Conservation (phyloP, 108 stramenopile species). For the Conticribra weissflogii region DNA sequence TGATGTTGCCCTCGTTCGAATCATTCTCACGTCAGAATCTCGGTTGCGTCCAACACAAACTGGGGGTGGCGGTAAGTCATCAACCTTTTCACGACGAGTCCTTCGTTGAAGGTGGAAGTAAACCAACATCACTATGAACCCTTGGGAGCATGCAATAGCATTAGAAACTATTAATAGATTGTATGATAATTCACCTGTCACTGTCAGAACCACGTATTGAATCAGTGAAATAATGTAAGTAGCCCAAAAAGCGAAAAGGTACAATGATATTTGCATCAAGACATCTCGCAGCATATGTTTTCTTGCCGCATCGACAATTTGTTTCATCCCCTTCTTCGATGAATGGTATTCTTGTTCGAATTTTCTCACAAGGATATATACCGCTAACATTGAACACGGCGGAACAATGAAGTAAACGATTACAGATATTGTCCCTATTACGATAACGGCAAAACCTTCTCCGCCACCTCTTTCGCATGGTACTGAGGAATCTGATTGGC, state of each 20-base stretch:
- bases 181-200: not conserved
- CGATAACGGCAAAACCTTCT: not conserved
- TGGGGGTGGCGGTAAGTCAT: not conserved
- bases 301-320: not conserved
- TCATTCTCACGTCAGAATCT: not conserved
- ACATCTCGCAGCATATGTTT: constrained; percentile 18
- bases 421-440: not conserved
- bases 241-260: constrained; percentile 14
- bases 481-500: not conserved
- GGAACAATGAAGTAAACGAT: constrained; percentile 6
- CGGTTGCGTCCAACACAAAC: not conserved
- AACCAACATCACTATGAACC: constrained; percentile 9
- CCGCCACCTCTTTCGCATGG: constrained; percentile 4
- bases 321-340: constrained; percentile 5
- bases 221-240: constrained; percentile 5
- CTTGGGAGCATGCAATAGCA: not conserved
- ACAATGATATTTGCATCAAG: constrained; percentile 5
- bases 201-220: not conserved
- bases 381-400: not conserved
- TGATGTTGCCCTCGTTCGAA: not conserved
- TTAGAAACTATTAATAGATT: not conserved
- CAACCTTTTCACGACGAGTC: not conserved
- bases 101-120: constrained; percentile 12
- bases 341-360: not conserved
- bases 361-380: constrained; percentile 6